phyloP scores from a whole-genome alignment of 768 basidiomycete species.

The Suillus tomentosus region DNA sequence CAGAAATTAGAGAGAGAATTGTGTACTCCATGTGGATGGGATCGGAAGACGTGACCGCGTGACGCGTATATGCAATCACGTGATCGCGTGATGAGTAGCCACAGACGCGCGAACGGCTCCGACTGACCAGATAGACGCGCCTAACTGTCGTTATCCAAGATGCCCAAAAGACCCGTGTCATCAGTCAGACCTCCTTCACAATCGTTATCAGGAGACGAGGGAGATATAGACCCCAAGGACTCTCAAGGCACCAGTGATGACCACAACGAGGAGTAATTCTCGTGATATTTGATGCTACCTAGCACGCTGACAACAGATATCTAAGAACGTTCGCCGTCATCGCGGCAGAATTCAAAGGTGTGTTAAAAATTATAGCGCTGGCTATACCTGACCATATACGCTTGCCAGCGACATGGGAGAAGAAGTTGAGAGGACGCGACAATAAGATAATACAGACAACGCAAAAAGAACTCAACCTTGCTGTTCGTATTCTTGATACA shows the following conservation, averaged over 20 bases:
- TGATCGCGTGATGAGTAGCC: conserved; percentile 14
- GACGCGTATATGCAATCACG: conserved; percentile 16
- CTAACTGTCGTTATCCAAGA: neutral
- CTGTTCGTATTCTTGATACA: conserved; percentile 17
- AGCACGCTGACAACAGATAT: neutral
- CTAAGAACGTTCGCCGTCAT: conserved; percentile 31
- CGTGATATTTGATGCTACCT: neutral
- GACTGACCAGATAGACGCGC: neutral
- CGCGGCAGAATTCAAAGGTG: conserved; percentile 35
- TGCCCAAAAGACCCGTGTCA: conserved; percentile 17
- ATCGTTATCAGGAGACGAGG: conserved; percentile 1
- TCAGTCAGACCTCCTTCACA: neutral
- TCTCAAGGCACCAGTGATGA: conserved; percentile 31
- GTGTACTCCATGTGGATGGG: too few relatives aligned
- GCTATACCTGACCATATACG: neutral
- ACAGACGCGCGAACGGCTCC: neutral
- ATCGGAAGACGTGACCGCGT: too few relatives aligned
- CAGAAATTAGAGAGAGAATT: too few relatives aligned
- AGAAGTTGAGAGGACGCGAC: conserved; percentile 30
- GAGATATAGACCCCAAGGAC: conserved; percentile 18
- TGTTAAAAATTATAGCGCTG: neutral
- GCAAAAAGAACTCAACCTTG: conserved; percentile 28
- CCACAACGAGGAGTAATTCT: conserved; percentile 26
- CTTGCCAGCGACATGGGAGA: conserved; percentile 34
- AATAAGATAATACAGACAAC: conserved; percentile 23